These are phyloP conservation scores for Starmera caribaea DNA, from an alignment of 805 yeast genomes.

Conservation along the genomic window DNA sequence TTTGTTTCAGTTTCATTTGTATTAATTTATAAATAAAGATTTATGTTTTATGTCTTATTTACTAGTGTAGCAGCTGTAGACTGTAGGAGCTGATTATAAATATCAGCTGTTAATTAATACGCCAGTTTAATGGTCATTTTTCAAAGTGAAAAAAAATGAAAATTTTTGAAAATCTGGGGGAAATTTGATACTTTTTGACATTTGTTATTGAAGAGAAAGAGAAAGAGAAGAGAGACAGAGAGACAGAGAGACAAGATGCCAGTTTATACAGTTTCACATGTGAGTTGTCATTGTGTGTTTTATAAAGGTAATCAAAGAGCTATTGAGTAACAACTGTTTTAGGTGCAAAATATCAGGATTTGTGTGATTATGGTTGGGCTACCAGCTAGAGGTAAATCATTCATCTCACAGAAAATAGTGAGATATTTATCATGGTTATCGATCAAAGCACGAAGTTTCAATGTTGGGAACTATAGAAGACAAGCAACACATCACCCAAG, in stretches of 20 bases:
- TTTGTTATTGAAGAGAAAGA: no score
- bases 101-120: no score
- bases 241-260: constrained; percentile 17
- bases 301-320: neutral
- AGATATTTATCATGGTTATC: constrained; percentile 90
- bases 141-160: no score
- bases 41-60: no score
- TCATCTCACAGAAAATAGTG: constrained; percentile 88
- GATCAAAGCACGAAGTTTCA: constrained; percentile 77
- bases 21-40: no score
- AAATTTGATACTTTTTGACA: no score
- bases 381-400: constrained; percentile 89
- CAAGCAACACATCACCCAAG: constrained; percentile 48
- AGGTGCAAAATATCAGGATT: constrained; percentile 61
- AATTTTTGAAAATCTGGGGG: no score
- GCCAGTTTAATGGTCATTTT: no score
- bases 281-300: constrained; percentile 8
- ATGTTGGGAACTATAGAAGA: constrained; percentile 81
- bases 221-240: neutral
- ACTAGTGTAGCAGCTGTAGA: no score
- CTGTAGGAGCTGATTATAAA: no score
- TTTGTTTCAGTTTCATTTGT: no score
- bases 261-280: constrained; percentile 30
- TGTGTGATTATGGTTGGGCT: constrained; percentile 87
- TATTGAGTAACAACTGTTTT: neutral